phyloP scores from a whole-genome alignment of 2,329 filamentous ascomycete genomes.

The Alternaria conjuncta region DNA sequence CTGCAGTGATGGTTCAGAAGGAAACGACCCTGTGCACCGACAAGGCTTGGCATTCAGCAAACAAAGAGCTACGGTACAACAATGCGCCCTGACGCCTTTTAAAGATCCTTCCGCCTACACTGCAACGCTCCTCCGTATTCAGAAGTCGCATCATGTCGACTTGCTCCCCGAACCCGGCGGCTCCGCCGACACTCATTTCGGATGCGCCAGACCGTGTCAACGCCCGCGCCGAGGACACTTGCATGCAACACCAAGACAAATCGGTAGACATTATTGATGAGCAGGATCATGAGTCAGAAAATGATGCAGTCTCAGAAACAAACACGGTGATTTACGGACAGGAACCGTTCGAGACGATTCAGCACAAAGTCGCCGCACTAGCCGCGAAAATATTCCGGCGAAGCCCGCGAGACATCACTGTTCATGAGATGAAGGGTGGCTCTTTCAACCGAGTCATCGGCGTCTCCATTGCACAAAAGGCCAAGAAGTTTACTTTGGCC shows the following conservation, averaged over 20 bases:
- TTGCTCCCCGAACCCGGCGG: neutral
- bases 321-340: neutral
- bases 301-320: neutral
- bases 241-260: neutral
- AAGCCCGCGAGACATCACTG: neutral
- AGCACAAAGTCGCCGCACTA: neutral
- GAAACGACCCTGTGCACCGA: neutral
- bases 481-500: neutral
- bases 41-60: neutral
- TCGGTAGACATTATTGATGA: neutral
- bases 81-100: neutral
- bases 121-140: neutral
- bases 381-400: neutral
- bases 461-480: neutral
- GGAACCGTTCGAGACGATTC: neutral
- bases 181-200: fast-evolving
- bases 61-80: neutral
- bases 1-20: neutral
- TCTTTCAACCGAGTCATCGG: neutral
- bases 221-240: neutral
- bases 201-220: neutral
- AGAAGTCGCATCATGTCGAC: neutral
- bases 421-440: neutral
- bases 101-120: neutral
- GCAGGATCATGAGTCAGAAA: fast-evolving